Percentiles rank a stretch among this genome's conserved stretches.
phyloP scores from a whole-genome alignment of 2,329 filamentous ascomycete genomes.

The Capronia epimyces region DNA sequence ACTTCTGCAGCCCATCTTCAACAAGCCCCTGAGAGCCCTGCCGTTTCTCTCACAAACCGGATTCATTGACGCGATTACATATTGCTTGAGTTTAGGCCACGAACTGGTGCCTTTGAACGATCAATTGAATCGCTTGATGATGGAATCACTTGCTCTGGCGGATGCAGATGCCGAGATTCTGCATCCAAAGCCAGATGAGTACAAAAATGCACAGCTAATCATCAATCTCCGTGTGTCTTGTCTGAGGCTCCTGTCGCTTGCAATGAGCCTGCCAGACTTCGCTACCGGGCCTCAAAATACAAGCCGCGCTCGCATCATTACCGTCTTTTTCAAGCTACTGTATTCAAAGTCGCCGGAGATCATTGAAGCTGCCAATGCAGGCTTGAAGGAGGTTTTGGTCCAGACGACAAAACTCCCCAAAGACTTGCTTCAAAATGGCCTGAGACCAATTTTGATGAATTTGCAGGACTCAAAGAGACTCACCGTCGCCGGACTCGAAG shows the following conservation, averaged over 20 bases:
- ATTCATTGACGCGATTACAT: conserved; percentile 96
- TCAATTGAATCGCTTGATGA: conserved; percentile 77
- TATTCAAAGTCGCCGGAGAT: conserved; percentile 91
- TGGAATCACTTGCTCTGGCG: conserved; percentile 88
- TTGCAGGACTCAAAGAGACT: conserved; percentile 89
- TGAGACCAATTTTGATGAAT: conserved; percentile 93
- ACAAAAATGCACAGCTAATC: conserved; percentile 91
- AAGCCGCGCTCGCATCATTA: conserved; percentile 65
- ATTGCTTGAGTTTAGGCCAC: conserved; percentile 81
- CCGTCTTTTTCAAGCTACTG: conserved; percentile 95
- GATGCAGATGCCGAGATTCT: conserved; percentile 92
- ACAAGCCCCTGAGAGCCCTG: conserved; percentile 85
- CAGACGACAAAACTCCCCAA: conserved; percentile 91
- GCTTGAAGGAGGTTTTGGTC: conserved; percentile 77
- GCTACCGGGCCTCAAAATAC: conserved; percentile 62
- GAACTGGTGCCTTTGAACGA: conserved; percentile 92
- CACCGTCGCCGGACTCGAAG: conserved; percentile 82
- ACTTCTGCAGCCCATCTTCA: conserved; percentile 85
- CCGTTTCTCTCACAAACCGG: conserved; percentile 95
- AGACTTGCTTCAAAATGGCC: conserved; percentile 85
- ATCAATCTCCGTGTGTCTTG: conserved; percentile 88
- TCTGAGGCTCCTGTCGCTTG: conserved; percentile 84
- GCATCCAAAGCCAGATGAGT: conserved; percentile 87
- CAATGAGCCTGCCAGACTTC: conserved; percentile 90
- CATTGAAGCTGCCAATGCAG: conserved; percentile 87